phyloP scores from a whole-genome alignment of 2,329 filamentous ascomycete species.

The Penicillium nordicum region DNA sequence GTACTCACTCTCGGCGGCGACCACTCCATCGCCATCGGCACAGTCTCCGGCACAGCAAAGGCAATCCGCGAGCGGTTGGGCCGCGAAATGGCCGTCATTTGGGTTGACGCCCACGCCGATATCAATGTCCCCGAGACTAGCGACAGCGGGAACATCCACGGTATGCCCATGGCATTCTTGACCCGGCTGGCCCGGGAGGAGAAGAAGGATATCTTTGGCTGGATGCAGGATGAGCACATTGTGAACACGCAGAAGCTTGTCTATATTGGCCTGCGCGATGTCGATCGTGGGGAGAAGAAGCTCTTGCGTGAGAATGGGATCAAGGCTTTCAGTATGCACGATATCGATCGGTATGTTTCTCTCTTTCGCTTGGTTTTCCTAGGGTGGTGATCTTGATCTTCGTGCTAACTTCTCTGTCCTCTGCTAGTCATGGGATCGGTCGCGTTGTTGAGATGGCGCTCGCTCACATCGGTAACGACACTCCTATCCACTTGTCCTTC shows the following conservation, averaged over 20 bases:
- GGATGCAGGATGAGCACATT: constrained; percentile 63
- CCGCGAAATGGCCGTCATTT: constrained; percentile 88
- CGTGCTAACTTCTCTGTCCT: background rate
- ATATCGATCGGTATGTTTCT: constrained; percentile 74
- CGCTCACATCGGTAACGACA: constrained; percentile 88
- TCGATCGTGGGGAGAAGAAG: constrained; percentile 90
- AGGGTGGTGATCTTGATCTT: background rate
- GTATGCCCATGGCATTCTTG: constrained; percentile 93
- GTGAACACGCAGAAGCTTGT: constrained; percentile 80
- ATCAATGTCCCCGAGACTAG: constrained; percentile 95
- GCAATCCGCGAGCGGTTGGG: constrained; percentile 78
- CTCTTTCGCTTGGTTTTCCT: background rate
- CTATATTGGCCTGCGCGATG: constrained; percentile 92
- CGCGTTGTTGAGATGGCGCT: constrained; percentile 98
- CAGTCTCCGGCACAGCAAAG: constrained; percentile 80
- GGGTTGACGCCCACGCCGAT: constrained; percentile 97
- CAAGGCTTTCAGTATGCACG: constrained; percentile 97
- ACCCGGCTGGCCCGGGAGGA: constrained; percentile 78
- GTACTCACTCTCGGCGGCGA: constrained; percentile 93
- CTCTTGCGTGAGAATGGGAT: constrained; percentile 84
- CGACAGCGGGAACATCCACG: constrained; percentile 90
- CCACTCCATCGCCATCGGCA: constrained; percentile 94
- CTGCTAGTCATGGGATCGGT: constrained; percentile 79
- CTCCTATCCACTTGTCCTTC: constrained; percentile 94
- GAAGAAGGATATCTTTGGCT: constrained; percentile 78